phyloP scores from a whole-genome alignment of 2,329 filamentous ascomycete species.

The Colletotrichum coccodes region DNA sequence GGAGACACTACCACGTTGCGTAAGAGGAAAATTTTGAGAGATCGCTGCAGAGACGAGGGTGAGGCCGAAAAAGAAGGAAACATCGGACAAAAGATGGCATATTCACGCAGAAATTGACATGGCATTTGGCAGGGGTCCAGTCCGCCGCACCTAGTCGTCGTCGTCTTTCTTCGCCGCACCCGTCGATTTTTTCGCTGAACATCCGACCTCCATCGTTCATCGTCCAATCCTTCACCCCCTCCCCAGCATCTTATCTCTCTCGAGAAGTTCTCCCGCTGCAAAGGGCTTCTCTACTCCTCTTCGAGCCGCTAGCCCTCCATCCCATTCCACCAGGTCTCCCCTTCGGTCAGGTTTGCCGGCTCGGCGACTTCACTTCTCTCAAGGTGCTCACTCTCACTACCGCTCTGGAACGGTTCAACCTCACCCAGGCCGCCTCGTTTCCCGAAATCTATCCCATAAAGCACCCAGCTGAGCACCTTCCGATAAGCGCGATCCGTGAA shows the following conservation, averaged over 20 bases:
- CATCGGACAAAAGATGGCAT: not conserved
- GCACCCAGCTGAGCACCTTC: slow-evolving; percentile 1
- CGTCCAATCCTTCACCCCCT: not conserved
- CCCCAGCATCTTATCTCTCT: not conserved
- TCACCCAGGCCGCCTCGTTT: not conserved
- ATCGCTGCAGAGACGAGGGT: not conserved
- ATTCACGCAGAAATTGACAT: not conserved
- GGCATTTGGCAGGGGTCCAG: not conserved
- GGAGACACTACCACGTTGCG: slow-evolving; percentile 8
- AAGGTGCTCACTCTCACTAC: slow-evolving; percentile 19
- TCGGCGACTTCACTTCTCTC: slow-evolving; percentile 15
- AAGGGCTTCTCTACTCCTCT: not conserved
- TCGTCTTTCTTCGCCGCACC: not conserved
- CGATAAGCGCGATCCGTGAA: not conserved
- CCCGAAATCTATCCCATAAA: slow-evolving; percentile 15
- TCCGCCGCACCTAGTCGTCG: not conserved
- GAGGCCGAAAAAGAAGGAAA: not conserved
- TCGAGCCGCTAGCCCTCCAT: not conserved
- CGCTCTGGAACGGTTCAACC: not conserved
- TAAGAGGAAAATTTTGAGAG: not conserved
- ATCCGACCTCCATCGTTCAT: not conserved
- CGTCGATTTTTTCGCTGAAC: not conserved
- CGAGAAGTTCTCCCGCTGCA: slow-evolving; percentile 6
- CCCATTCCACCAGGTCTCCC: not conserved
- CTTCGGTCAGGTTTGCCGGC: not conserved